phyloP scores from a whole-genome alignment of 331 rosid species.

The Saraca asoca region DNA sequence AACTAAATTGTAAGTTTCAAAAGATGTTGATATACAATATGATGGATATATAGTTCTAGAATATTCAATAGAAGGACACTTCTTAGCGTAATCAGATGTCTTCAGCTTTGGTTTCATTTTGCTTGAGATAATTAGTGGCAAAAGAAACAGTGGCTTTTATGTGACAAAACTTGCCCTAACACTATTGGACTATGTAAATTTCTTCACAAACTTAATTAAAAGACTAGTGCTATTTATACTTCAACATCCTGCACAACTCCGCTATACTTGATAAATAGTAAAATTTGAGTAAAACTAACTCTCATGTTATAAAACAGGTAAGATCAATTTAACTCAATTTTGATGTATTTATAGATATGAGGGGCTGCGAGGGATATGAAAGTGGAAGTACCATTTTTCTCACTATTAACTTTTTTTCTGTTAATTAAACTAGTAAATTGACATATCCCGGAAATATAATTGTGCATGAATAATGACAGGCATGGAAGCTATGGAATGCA shows the following conservation, averaged over 20 bases:
- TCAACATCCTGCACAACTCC: no score
- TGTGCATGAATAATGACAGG: conserved; percentile 26
- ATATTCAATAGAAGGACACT: conserved; percentile 42
- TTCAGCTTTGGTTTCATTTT: conserved; percentile 29
- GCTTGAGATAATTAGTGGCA: not conserved
- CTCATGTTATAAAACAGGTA: no score
- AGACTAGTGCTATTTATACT: no score
- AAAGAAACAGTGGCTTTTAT: not conserved
- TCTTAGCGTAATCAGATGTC: conserved; percentile 40
- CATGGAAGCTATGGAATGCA: conserved; percentile 46
- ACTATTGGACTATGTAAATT: conserved; percentile 3
- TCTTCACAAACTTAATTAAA: not conserved
- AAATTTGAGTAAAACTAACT: no score
- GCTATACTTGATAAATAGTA: no score
- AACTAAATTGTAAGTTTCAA: no score
- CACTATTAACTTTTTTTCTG: not conserved
- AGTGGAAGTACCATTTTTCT: no score
- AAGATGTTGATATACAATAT: not conserved
- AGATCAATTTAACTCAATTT: no score
- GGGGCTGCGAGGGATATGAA: no score
- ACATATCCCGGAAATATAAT: not conserved
- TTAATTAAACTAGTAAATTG: not conserved
- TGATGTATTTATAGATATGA: no score
- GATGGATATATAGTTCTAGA: conserved; percentile 63
- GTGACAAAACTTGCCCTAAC: conserved; percentile 1